Evolutionary conservation across 176 grass and related monocot genomes (phyloP).

Genomic region (Coix lacrymajobi): DNA sequence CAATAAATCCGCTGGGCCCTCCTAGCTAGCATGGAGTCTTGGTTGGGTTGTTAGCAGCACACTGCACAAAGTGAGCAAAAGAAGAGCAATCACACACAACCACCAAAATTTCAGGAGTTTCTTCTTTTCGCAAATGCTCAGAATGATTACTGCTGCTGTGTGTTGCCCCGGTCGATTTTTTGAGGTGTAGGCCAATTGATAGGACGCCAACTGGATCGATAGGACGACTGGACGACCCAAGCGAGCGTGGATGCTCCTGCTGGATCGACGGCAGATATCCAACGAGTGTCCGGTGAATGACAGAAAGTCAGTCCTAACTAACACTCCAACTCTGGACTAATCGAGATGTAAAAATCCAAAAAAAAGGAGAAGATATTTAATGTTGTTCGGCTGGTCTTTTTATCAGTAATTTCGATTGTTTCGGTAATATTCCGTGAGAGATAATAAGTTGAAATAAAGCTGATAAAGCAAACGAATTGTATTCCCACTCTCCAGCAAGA

Average conservation of each 20-base stretch:
- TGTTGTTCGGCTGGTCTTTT: too few relatives aligned
- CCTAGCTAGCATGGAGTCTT: not conserved
- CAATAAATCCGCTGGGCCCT: constrained; percentile 16
- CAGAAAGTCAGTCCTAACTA: not conserved
- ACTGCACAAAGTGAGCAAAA: not conserved
- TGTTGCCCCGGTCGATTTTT: not conserved
- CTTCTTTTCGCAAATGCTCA: not conserved
- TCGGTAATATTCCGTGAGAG: too few relatives aligned
- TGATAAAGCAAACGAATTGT: too few relatives aligned
- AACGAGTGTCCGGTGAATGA: not conserved
- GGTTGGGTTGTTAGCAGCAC: not conserved
- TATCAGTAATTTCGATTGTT: too few relatives aligned
- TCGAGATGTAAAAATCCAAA: not conserved
- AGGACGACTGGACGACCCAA: too few relatives aligned
- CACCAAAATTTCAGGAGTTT: not conserved
- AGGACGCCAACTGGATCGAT: not conserved
- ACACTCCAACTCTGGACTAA: not conserved
- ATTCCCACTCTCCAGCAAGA: too few relatives aligned
- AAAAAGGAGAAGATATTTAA: not conserved
- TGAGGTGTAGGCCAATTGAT: not conserved
- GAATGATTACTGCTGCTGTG: not conserved
- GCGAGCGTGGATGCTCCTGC: not conserved
- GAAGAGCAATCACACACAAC: not conserved
- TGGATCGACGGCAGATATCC: not conserved
- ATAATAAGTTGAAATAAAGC: too few relatives aligned